phyloP scores from a whole-genome alignment of 1,284 basidiomycete species.

The Albatrellus sp. region DNA sequence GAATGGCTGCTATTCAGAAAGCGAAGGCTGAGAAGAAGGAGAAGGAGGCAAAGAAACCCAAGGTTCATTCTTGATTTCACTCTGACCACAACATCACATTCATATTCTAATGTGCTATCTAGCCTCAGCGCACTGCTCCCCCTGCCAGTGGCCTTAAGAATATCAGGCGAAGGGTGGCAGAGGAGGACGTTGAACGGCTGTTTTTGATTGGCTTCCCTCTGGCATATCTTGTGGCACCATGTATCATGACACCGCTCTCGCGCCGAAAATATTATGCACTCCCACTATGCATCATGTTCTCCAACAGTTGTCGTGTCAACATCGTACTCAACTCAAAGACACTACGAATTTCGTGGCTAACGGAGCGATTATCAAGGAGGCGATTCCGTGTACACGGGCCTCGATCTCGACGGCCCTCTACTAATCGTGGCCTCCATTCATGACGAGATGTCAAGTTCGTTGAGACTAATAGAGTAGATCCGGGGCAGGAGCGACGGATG shows the following conservation, averaged over 20 bases:
- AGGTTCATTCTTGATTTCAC: constrained; percentile 35
- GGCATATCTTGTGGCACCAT: constrained; percentile 9
- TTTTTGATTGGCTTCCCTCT: constrained; percentile 10
- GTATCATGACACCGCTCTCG: constrained; percentile 9
- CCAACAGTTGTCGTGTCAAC: too few species aligned
- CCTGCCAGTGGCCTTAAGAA: constrained; percentile 6
- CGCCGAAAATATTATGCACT: constrained; percentile 3
- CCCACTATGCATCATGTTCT: neutral
- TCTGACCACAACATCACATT: constrained; percentile 3
- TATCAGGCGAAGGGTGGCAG: constrained; percentile 87
- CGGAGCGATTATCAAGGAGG: too few species aligned
- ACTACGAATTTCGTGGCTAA: too few species aligned
- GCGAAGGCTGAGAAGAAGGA: constrained; percentile 93
- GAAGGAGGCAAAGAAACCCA: constrained; percentile 84
- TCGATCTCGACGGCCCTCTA: too few species aligned
- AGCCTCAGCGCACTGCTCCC: constrained; percentile 9
- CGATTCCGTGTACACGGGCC: too few species aligned
- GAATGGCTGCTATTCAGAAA: constrained; percentile 80
- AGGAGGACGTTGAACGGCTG: constrained; percentile 42
- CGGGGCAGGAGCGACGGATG: too few species aligned
- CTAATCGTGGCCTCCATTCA: too few species aligned
- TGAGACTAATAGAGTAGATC: too few species aligned
- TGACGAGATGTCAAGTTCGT: too few species aligned
- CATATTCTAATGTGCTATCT: neutral
- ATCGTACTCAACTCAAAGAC: too few species aligned